Conservation (phyloP, 257 asterid species). For the Rauvolfia tetraphylla region DNA sequence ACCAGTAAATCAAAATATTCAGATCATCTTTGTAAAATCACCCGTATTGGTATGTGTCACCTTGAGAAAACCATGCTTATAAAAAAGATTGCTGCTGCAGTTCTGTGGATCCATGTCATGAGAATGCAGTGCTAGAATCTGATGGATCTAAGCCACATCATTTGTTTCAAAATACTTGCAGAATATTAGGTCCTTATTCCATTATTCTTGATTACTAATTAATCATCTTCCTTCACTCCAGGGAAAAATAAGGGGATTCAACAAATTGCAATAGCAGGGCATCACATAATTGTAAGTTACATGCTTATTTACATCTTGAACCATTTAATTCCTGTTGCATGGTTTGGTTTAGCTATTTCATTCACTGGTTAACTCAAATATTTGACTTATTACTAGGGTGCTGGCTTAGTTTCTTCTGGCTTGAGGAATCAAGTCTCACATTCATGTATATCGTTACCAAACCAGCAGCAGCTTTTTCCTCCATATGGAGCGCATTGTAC, state of each 20-base stretch:
- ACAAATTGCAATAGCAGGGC: conserved; percentile 11
- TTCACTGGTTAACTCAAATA: not conserved
- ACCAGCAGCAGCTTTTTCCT: conserved; percentile 14
- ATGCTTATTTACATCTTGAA: not conserved
- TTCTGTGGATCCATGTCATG: not conserved
- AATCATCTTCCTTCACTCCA: conserved; percentile 8
- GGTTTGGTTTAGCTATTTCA: not conserved
- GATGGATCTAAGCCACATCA: not conserved
- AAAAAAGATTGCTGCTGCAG: not conserved
- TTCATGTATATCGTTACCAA: conserved; percentile 3
- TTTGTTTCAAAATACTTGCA: not conserved
- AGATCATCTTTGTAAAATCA: not conserved
- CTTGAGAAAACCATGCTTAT: not conserved
- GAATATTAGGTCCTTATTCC: not conserved
- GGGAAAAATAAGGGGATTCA: conserved; percentile 12
- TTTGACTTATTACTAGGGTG: conserved; percentile 6
- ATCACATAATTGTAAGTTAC: conserved; percentile 20
- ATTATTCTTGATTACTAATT: not conserved
- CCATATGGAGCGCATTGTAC: not conserved
- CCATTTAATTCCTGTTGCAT: not conserved
- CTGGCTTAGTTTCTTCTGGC: not conserved
- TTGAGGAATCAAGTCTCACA: not conserved
- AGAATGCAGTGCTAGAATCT: not conserved
- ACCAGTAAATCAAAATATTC: not conserved
- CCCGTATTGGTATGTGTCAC: not conserved